Conservation (phyloP, 1,284 basidiomycete species). For the Moniliella sp. region DNA sequence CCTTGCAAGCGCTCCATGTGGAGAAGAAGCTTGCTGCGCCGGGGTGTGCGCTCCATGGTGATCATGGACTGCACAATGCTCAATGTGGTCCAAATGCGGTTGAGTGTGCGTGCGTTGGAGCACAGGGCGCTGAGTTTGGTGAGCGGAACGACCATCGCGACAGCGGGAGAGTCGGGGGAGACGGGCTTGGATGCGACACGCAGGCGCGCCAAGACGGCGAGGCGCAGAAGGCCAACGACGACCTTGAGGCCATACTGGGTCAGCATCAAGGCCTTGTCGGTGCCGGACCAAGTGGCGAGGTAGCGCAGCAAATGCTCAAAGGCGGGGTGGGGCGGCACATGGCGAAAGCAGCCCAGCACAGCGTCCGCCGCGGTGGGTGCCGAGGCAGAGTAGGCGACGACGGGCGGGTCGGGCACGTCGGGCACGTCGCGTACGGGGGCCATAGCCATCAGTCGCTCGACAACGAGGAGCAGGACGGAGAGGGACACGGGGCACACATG, state of each 20-base stretch:
- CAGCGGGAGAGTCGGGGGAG: slow-evolving; percentile 8
- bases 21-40: slow-evolving; percentile 21
- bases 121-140: slow-evolving; percentile 13
- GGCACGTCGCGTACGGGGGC: no score
- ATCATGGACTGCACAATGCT: slow-evolving; percentile 31
- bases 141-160: slow-evolving; percentile 9
- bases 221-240: slow-evolving; percentile 18
- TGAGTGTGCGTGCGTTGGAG: slow-evolving; percentile 22
- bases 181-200: slow-evolving; percentile 10
- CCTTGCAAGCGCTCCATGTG: slow-evolving; percentile 31
- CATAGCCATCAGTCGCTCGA: no score
- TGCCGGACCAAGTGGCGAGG: slow-evolving; percentile 27
- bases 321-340: slow-evolving; percentile 13
- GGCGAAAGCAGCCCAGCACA: slow-evolving; percentile 18
- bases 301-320: slow-evolving; percentile 29
- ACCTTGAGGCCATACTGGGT: slow-evolving; percentile 27
- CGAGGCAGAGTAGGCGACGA: no score
- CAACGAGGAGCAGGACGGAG: no score
- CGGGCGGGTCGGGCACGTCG: no score
- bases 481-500: no score
- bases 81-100: slow-evolving; percentile 31
- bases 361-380: slow-evolving; percentile 8
- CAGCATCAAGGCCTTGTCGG: slow-evolving; percentile 30
- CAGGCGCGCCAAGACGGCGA: slow-evolving; percentile 16
- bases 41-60: slow-evolving; percentile 18